Base-by-base conservation (phyloP, 495 filamentous ascomycete species). In the Clohesyomyces aquaticus region DNA sequence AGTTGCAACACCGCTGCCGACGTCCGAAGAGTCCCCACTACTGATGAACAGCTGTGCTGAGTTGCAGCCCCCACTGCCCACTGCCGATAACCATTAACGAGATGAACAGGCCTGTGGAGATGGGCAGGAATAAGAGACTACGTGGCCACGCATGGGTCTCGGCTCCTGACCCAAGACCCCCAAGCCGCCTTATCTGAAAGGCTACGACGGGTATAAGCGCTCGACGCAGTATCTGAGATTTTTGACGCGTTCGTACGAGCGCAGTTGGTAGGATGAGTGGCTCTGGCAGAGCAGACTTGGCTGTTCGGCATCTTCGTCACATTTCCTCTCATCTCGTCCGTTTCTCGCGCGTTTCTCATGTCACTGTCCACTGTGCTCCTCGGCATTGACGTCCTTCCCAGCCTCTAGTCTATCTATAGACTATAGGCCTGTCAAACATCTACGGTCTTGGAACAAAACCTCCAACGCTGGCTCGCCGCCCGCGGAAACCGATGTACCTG, bases 401-500 rank as follows among this genome's bases (percentile, higher is more conserved):
- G n/a, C n/a, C n/a, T n/a, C n/a, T n/a, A n/a, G n/a, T 32, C 50
- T 21, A 32, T 22, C 16, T 23, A 9, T 18, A 18, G 42, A 19
- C 29, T 28, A 41, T 16, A 16, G 26, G 47, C 35, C 14, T 50
- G 50, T 63, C 50, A 63, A 63, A 63, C 60, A 63, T 56, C 10
- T 48, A 27, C 50, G 29, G 61, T 57, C 61, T 64, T 64, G 53
- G 61, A 52, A 28, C 28, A 14, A 2, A 55, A 28, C 4, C 51
- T 19, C 14, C 26, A 58, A 29, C 14, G 9, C 49, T 1, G 25
- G 9, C n/a, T n/a, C n/a, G n/a, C 23, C 18, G 18, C 3, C 11
- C 28, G 35, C 21, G 29, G 46, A 45, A 45, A 64, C 45, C 53
- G 61, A 64, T 63, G n/a, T n/a, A n/a, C n/a, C 60, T 43, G 9